Base-by-base conservation (phyloP, 2,329 filamentous ascomycete species). In the Neocucurbitaria cava region DNA sequence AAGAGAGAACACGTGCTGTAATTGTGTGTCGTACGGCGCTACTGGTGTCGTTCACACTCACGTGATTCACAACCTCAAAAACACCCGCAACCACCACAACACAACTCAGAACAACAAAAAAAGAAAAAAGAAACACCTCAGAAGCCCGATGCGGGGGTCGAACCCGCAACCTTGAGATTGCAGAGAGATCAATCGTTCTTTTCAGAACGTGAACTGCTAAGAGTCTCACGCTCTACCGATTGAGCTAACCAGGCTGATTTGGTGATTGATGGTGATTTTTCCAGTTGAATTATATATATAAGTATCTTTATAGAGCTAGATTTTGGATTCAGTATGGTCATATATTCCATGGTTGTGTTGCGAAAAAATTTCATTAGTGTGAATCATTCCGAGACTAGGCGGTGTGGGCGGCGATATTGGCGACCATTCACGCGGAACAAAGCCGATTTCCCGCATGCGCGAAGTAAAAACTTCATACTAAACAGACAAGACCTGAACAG, bases 111-210 rank as follows among this genome's bases (percentile, higher is more conserved):
- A 6, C 17, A n/a, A 3, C 15, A 20, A 13, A 30, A 43, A 31
- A 18, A 28, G n/a, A 43, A 18, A 39, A 35, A 39, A 17, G 17
- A 26, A 38, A 51, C 28, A 46, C 3, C 17, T 39, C 6, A 21
- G 20, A 1, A 57, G 54, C 54, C 54, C 51, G 55, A 58, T 52
- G 55, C 55, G 55, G 51, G 55, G 55, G 43, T 58, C 39, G 54
- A 58, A 58, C 56, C 52, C 56, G 52, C 56, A 58, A 56, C 56
- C 56, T 58, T 58, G 52, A 58, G 56, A 58, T 58, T n/a, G n/a
- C n/a, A n/a, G n/a, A n/a, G n/a, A n/a, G n/a, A n/a, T n/a, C n/a
- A n/a, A n/a, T n/a, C n/a, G n/a, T n/a, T n/a, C n/a, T n/a, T n/a
- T n/a, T n/a, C n/a, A n/a, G n/a, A n/a, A n/a, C n/a, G n/a, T n/a